A percentile compares a stretch with the other conserved stretches of the same genome.
These are phyloP conservation scores for Vitellaria paradoxa DNA, from an alignment of 179 eudicot genomes.

Conservation along the genomic window DNA sequence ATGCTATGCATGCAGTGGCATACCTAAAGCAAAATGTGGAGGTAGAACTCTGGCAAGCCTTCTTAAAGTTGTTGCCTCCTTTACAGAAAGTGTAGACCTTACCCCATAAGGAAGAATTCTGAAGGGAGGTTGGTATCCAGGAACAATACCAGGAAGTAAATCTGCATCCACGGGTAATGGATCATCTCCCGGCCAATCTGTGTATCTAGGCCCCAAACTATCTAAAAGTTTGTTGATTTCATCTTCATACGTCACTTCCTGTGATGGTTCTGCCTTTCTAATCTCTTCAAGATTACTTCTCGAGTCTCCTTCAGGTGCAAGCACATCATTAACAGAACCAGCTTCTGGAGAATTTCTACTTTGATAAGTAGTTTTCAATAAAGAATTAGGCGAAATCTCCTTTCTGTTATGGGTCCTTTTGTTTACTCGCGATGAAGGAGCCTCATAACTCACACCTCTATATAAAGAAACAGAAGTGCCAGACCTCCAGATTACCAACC, in stretches of 20 bases:
- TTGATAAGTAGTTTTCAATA: slow-evolving; percentile 20
- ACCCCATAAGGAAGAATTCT: slow-evolving; percentile 92
- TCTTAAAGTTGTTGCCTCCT: slow-evolving; percentile 77
- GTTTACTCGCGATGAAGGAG: slow-evolving; percentile 38
- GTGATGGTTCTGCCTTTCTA: slow-evolving; percentile 22
- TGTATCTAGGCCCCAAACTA: slow-evolving; percentile 78
- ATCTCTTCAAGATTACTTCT: slow-evolving; percentile 20
- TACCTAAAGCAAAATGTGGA: slow-evolving; percentile 98
- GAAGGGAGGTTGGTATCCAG: slow-evolving; percentile 82
- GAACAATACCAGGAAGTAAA: slow-evolving; percentile 70
- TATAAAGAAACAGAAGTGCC: slow-evolving; percentile 82
- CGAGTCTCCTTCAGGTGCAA: slow-evolving; percentile 30
- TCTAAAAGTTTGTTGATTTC: slow-evolving; percentile 79
- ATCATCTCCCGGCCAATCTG: slow-evolving; percentile 89
- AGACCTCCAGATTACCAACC: slow-evolving; percentile 97
- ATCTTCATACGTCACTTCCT: slow-evolving; percentile 67
- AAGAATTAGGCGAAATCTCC: slow-evolving; percentile 22
- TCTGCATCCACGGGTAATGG: slow-evolving; percentile 96
- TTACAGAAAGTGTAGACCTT: slow-evolving; percentile 55
- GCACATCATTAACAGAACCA: slow-evolving; percentile 22
- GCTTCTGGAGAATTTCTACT: slow-evolving; percentile 21
- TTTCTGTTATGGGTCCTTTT: slow-evolving; percentile 33
- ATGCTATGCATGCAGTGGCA: slow-evolving; percentile 8
- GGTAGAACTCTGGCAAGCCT: slow-evolving; percentile 91
- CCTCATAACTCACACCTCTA: slow-evolving; percentile 78